Evolutionary conservation across 176 grass and related monocot species (phyloP).

Genomic region (Pontederia crassipes): DNA sequence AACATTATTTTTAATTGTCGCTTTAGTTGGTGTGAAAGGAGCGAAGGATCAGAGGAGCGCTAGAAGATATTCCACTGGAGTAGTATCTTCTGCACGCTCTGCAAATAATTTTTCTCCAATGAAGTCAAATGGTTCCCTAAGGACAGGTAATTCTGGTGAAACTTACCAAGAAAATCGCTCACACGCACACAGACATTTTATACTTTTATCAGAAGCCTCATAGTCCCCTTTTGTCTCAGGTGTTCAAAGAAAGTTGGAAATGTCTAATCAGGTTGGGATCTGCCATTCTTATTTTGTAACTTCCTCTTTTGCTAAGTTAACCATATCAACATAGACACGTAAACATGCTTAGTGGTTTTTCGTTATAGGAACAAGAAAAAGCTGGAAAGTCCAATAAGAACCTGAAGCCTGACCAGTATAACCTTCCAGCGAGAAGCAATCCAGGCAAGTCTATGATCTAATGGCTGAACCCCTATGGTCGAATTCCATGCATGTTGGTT

Average conservation of each 20-base stretch:
- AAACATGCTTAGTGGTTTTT: not conserved
- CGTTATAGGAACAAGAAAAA: conserved; percentile 34
- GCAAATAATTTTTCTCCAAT: conserved; percentile 12
- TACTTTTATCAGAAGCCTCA: conserved; percentile 1
- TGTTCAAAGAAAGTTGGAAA: conserved; percentile 83
- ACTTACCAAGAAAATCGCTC: not conserved
- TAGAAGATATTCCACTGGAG: conserved; percentile 53
- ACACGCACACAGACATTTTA: not conserved
- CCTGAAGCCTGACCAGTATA: conserved; percentile 37
- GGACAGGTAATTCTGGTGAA: conserved; percentile 26
- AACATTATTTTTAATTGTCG: conserved; percentile 16
- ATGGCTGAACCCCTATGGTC: not conserved
- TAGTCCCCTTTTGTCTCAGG: conserved; percentile 27
- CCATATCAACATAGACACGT: not conserved
- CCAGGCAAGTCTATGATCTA: conserved; percentile 37
- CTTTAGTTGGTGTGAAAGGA: conserved; percentile 49
- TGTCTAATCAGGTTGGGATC: conserved; percentile 43
- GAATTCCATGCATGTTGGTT: not conserved
- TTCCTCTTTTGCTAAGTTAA: not conserved
- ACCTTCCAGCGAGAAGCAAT: conserved; percentile 53
- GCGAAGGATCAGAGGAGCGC: conserved; percentile 28
- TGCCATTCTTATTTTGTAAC: not conserved
- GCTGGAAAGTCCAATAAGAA: conserved; percentile 40
- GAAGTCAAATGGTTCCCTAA: conserved; percentile 39
- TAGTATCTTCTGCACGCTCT: conserved; percentile 35